phyloP scores from a whole-genome alignment of 139 green algal species.

The Astrephomene gubernaculifera region DNA sequence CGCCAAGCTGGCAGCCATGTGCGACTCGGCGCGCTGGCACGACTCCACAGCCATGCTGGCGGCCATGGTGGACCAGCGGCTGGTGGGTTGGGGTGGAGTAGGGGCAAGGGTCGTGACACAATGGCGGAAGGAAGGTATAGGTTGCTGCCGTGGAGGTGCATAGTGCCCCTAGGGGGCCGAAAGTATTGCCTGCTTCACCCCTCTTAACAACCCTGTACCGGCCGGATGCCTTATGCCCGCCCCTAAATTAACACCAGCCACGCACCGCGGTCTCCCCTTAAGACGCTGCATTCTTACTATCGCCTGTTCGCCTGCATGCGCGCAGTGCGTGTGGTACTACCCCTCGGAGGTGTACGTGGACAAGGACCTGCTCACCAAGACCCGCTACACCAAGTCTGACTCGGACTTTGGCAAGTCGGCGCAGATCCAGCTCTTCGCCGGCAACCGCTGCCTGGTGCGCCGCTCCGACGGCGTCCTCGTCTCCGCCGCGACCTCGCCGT shows the following conservation, averaged over 20 bases:
- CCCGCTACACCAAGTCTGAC: conserved; percentile 61
- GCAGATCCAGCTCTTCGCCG: conserved; percentile 60
- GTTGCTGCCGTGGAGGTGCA: too few relatives aligned
- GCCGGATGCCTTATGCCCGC: too few relatives aligned
- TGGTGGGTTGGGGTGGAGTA: conserved; percentile 47
- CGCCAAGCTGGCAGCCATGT: conserved; percentile 79
- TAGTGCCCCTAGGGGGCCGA: too few relatives aligned
- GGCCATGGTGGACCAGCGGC: conserved; percentile 71
- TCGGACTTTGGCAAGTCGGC: conserved; percentile 66
- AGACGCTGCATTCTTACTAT: too few relatives aligned
- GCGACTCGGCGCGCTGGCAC: conserved; percentile 76
- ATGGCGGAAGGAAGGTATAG: too few relatives aligned
- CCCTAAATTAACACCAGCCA: too few relatives aligned
- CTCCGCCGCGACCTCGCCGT: conserved; percentile 57
- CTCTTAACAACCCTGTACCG: too few relatives aligned
- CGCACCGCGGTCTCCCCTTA: too few relatives aligned
- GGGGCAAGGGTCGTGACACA: too few relatives aligned
- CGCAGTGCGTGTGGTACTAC: conserved; percentile 80
- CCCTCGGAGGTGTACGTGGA: conserved; percentile 77
- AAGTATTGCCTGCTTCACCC: too few relatives aligned
- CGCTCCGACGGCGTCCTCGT: conserved; percentile 73
- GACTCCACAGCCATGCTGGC: conserved; percentile 76
- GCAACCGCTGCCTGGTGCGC: conserved; percentile 57
- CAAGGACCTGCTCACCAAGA: conserved; percentile 71
- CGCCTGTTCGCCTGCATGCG: too few relatives aligned